phyloP scores from a whole-genome alignment of 768 basidiomycete genomes.

The Tylopilus rubrobrunneus region DNA sequence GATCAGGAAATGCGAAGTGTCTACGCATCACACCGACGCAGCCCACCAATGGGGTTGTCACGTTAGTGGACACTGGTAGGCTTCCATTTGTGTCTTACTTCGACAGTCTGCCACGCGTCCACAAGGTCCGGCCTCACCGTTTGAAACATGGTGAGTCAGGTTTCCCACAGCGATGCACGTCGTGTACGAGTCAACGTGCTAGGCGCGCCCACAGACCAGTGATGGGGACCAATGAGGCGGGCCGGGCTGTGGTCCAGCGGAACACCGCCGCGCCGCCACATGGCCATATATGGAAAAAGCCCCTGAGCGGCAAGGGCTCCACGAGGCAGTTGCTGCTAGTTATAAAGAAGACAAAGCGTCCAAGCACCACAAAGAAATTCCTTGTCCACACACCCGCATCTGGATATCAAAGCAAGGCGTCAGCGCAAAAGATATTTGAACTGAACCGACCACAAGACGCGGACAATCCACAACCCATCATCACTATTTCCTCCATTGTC shows the following conservation, averaged over 20 bases:
- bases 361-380: constrained; percentile 14
- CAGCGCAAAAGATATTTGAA: constrained; percentile 21
- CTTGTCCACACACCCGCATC: constrained; percentile 5
- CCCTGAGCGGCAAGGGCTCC: constrained; percentile 13
- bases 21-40: not conserved
- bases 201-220: not conserved
- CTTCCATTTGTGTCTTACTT: not conserved
- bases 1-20: not conserved
- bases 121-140: not conserved
- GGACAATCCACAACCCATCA: not conserved
- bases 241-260: constrained; percentile 11
- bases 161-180: constrained; percentile 2
- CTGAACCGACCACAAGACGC: not conserved
- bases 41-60: not conserved
- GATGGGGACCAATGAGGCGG: constrained; percentile 1
- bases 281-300: constrained; percentile 20
- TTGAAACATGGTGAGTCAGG: not conserved
- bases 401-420: constrained; percentile 15
- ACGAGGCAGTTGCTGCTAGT: not conserved
- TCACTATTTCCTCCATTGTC: not conserved
- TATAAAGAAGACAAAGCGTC: constrained; percentile 23
- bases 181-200: constrained; percentile 20
- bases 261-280: constrained; percentile 8
- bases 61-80: not conserved
- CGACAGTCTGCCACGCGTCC: not conserved